phyloP scores from a whole-genome alignment of 441 rosid species.

The Gossypium davidsonii region DNA sequence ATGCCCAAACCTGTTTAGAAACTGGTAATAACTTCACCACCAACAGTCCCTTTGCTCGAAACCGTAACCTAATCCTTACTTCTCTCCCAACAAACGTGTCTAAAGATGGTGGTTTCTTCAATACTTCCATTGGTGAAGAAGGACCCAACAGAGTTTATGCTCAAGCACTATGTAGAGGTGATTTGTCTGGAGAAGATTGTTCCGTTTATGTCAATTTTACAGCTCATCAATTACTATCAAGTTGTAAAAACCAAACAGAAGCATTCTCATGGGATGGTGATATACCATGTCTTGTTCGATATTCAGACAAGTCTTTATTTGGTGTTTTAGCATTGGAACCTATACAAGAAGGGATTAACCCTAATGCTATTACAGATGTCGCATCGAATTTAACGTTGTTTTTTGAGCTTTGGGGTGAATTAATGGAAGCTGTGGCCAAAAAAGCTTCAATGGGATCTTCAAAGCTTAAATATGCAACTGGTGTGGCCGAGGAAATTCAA shows the following conservation, averaged over 20 bases:
- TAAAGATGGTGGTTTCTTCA: slow-evolving; percentile 23
- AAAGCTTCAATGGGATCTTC: slow-evolving; percentile 21
- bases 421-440: slow-evolving; percentile 12
- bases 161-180: slow-evolving; percentile 24
- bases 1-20: background rate
- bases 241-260: slow-evolving; percentile 20
- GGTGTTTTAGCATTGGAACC: slow-evolving; percentile 20
- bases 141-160: slow-evolving; percentile 24
- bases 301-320: slow-evolving; percentile 10
- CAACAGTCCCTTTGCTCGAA: slow-evolving; percentile 1
- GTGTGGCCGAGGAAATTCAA: slow-evolving; percentile 13
- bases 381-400: slow-evolving; percentile 21
- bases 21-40: slow-evolving; percentile 11
- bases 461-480: slow-evolving; percentile 23
- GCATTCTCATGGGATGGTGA: slow-evolving; percentile 22
- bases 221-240: background rate
- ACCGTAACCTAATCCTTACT: slow-evolving; percentile 13
- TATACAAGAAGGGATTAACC: background rate
- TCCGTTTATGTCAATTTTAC: background rate
- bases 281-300: slow-evolving; percentile 24
- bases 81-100: slow-evolving; percentile 25
- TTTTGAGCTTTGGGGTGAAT: slow-evolving; percentile 11
- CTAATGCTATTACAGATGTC: background rate
- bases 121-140: slow-evolving; percentile 22
- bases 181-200: background rate